These are phyloP conservation scores for Gnetum montanum DNA, from an alignment of 75 land plant genomes.

Conservation along the genomic window DNA sequence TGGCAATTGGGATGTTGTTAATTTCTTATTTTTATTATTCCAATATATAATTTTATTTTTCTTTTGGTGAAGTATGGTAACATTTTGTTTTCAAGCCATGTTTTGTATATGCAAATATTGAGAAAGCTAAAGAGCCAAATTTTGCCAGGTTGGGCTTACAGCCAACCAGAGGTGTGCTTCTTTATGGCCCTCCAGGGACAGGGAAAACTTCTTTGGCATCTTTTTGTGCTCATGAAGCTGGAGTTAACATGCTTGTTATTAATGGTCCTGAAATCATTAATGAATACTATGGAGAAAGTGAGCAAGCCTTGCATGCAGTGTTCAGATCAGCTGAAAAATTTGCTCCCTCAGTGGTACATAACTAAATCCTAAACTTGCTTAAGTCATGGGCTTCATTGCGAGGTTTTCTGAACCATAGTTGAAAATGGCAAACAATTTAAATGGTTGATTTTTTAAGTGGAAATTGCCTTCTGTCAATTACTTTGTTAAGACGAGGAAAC, in stretches of 20 bases:
- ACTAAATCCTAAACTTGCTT: too few relatives aligned
- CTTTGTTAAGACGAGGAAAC: too few relatives aligned
- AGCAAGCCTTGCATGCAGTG: constrained; percentile 61
- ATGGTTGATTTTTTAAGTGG: too few relatives aligned
- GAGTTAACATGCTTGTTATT: constrained; percentile 69
- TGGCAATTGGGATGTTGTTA: too few relatives aligned
- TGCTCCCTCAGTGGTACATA: constrained; percentile 85
- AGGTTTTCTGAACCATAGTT: too few relatives aligned
- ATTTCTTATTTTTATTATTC: neutral
- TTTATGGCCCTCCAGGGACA: constrained; percentile 97
- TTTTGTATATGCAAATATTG: neutral
- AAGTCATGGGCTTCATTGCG: too few relatives aligned
- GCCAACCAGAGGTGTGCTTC: constrained; percentile 78
- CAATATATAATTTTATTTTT: neutral
- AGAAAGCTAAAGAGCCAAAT: neutral
- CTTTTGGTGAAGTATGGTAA: too few relatives aligned
- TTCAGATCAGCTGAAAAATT: constrained; percentile 55
- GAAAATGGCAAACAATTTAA: too few relatives aligned
- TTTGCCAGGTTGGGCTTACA: constrained; percentile 32
- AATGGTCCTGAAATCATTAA: constrained; percentile 89
- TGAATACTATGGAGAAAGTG: constrained; percentile 91
- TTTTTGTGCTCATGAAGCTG: constrained; percentile 66
- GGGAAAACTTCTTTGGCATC: constrained; percentile 91
- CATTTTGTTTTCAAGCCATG: neutral
- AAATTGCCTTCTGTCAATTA: too few relatives aligned